phyloP scores from a whole-genome alignment of 805 yeast genomes.

The Candida lessepsii region DNA sequence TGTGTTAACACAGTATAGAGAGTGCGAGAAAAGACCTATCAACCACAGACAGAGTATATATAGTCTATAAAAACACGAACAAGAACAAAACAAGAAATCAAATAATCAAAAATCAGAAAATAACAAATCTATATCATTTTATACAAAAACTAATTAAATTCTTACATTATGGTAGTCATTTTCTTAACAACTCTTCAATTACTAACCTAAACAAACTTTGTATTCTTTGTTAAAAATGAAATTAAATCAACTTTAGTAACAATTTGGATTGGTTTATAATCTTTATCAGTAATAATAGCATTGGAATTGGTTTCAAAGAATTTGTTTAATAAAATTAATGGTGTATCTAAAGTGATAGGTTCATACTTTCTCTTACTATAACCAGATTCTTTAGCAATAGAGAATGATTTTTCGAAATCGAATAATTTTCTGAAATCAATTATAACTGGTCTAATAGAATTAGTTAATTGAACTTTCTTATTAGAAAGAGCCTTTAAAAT shows the following conservation, averaged over 20 bases:
- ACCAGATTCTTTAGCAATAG: conserved; percentile 54
- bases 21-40: too few relatives aligned
- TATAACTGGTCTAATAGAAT: conserved; percentile 57
- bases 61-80: too few relatives aligned
- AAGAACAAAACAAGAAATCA: too few relatives aligned
- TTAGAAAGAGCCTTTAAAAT: conserved; percentile 66
- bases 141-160: too few relatives aligned
- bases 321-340: conserved; percentile 64
- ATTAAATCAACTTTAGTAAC: conserved; percentile 83
- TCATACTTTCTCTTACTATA: conserved; percentile 65
- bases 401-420: conserved; percentile 62
- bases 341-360: conserved; percentile 63
- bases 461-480: conserved; percentile 53
- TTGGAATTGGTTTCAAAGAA: conserved; percentile 84
- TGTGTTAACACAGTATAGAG: too few relatives aligned
- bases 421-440: conserved; percentile 73
- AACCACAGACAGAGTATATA: too few relatives aligned
- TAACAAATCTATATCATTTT: too few relatives aligned
- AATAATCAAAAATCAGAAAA: too few relatives aligned
- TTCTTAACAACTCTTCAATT: too few relatives aligned
- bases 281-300: conserved; percentile 73
- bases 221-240: conserved; percentile 46
- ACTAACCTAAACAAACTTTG: conserved; percentile 10
- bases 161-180: too few relatives aligned
- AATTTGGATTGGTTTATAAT: conserved; percentile 72